Evolutionary conservation across 768 basidiomycete species (phyloP).

Genomic region (Gloeostereum incarnatum): DNA sequence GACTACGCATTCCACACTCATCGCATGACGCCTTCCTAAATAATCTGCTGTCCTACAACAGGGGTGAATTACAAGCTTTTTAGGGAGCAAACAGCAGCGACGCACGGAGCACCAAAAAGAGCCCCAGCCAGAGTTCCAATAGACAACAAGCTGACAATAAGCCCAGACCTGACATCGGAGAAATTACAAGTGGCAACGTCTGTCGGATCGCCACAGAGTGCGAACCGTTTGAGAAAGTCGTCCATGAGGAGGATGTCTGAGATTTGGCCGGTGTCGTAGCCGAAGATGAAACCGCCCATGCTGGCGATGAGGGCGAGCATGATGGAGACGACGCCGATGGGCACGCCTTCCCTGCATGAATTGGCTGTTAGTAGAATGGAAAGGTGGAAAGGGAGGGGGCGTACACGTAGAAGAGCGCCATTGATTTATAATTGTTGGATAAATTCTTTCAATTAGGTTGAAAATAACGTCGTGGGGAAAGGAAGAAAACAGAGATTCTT

Average conservation of each 20-base stretch:
- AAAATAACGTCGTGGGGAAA: too few relatives aligned
- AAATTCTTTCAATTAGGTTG: too few relatives aligned
- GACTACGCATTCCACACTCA: slow-evolving; percentile 48
- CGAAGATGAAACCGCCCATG: slow-evolving; percentile 65
- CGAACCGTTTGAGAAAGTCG: slow-evolving; percentile 60
- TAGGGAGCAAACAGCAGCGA: slow-evolving; percentile 8
- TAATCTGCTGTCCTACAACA: slow-evolving; percentile 43
- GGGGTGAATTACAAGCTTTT: slow-evolving; percentile 1
- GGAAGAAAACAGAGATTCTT: too few relatives aligned
- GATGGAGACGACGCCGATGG: slow-evolving; percentile 54
- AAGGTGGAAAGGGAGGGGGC: background rate
- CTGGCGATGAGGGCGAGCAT: slow-evolving; percentile 58
- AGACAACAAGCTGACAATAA: slow-evolving; percentile 63
- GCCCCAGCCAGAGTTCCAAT: slow-evolving; percentile 64
- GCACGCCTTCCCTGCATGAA: slow-evolving; percentile 39
- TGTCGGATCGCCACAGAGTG: slow-evolving; percentile 30
- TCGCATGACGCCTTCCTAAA: slow-evolving; percentile 60
- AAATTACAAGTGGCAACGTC: slow-evolving; percentile 39
- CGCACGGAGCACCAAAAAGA: slow-evolving; percentile 51
- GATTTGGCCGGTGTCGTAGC: slow-evolving; percentile 73
- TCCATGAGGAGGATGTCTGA: slow-evolving; percentile 68
- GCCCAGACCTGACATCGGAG: slow-evolving; percentile 44
- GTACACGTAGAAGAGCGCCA: slow-evolving; percentile 8
- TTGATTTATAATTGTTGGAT: too few relatives aligned
- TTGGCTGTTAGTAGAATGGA: background rate